These are phyloP conservation scores for Smithsoniella earleae DNA, from an alignment of 163 green algal species.

Conservation along the genomic window DNA sequence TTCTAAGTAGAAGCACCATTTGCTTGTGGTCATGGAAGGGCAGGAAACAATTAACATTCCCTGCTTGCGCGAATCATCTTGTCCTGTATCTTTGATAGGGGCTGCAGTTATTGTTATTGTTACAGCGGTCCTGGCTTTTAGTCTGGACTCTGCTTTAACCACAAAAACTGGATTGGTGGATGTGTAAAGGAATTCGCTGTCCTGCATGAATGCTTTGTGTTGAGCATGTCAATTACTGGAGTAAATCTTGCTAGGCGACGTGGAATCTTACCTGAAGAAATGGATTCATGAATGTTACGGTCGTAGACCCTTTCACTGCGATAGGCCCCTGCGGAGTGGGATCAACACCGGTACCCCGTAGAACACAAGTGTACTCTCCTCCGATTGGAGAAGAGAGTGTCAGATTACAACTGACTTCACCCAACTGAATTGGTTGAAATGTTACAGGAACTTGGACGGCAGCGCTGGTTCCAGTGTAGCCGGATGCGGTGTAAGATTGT, in stretches of 20 bases:
- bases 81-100: not conserved
- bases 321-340: not conserved
- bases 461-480: too few species aligned
- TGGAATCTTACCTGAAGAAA: not conserved
- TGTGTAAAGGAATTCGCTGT: not conserved
- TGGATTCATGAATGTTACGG: not conserved
- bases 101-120: not conserved
- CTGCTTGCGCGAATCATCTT: not conserved
- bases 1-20: not conserved
- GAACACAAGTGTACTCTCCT: not conserved
- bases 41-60: not conserved
- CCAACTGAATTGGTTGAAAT: not conserved
- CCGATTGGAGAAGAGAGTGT: not conserved
- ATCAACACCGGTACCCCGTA: not conserved
- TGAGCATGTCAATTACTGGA: too few species aligned
- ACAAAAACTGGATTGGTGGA: not conserved
- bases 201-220: too few species aligned
- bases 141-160: not conserved
- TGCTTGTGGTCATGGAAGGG: not conserved
- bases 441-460: not conserved
- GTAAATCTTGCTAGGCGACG: too few species aligned
- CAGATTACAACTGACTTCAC: not conserved
- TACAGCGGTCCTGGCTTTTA: not conserved
- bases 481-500: too few species aligned
- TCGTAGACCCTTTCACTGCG: not conserved